Evolutionary conservation across 148 eudicot genomes (phyloP), one percentile per base, ranked within the genome.

Genomic region (Vaccinium vitisidaea): DNA sequence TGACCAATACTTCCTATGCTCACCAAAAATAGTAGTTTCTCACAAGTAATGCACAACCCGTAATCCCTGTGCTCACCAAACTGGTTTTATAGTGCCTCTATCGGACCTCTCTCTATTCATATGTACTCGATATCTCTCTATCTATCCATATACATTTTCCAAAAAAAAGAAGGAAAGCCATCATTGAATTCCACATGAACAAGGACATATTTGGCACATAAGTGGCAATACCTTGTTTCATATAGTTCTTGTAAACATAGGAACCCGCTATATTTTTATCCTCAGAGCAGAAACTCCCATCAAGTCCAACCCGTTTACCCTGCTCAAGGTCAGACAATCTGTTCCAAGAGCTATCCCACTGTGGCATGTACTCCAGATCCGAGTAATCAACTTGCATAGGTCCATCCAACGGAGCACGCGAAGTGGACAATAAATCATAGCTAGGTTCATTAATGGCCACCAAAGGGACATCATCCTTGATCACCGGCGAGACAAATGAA

Each of bases 341-440:
- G 71, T 87, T 87, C 92, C 89, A 89, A 79, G 65, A 50, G 79
- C 87, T 87, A 80, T 83, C 86, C 96, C 95, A 95, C 52, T 82
- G 85, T 16, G 91, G 86, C 21, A 87, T 81, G 74, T 86, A 91
- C 43, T 88, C 90, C 86, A 88, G 82, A 80, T 85, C 90, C 53
- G 89, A 71, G 53, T 86, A 90, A 90, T 92, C 94, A 90, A 86
- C 85, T 85, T 89, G 92, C 85, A 91, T 63, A 67, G 90, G 30
- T 50, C 82, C 90, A 85, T 82, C 84, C 79, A 80, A 71, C 10
- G 82, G 88, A 49, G 79, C 82, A 32, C 83, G 85, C 36, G 93
- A 90, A 80, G 77, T 83, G 36, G 92, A 77, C 75, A 84, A 85
- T 80, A 85, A 81, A 85, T 91, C 93, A 86, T 86, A 89, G 43